phyloP scores from a whole-genome alignment of 83 land plant species.

The Thuja plicata region DNA sequence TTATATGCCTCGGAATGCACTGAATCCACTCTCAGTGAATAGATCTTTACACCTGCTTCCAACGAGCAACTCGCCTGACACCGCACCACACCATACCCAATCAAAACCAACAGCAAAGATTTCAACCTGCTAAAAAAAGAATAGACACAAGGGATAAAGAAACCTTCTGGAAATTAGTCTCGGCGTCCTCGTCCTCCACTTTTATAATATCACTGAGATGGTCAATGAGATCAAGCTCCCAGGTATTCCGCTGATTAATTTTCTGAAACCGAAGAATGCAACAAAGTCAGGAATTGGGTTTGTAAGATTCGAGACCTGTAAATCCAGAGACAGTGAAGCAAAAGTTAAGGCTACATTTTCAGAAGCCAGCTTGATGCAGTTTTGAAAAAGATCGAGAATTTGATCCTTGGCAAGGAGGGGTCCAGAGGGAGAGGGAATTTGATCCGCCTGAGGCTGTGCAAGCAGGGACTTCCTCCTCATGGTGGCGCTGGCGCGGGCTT shows the following conservation, averaged over 20 bases:
- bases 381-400: conserved; percentile 72
- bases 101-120: background rate
- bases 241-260: conserved; percentile 93
- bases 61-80: conserved; percentile 91
- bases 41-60: conserved; percentile 95
- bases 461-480: conserved; percentile 37
- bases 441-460: background rate
- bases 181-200: conserved; percentile 59
- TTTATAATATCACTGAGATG: conserved; percentile 75
- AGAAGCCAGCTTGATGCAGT: conserved; percentile 90
- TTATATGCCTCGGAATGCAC: conserved; percentile 92
- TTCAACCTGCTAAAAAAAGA: background rate
- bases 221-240: conserved; percentile 89
- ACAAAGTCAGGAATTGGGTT: background rate
- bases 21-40: conserved; percentile 85
- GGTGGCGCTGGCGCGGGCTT: conserved; percentile 57
- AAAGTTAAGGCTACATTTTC: conserved; percentile 62
- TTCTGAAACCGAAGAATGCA: conserved; percentile 46
- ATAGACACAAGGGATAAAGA: background rate
- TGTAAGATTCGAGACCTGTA: background rate
- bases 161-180: conserved; percentile 96
- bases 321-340: too few species aligned
- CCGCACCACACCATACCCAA: background rate
- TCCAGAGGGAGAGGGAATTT: background rate
- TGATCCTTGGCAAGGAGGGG: conserved; percentile 52